A percentile compares a stretch with the other conserved stretches of the same genome.
Conservation (phyloP, 257 asterid genomes). For the Leptodermis oblonga region DNA sequence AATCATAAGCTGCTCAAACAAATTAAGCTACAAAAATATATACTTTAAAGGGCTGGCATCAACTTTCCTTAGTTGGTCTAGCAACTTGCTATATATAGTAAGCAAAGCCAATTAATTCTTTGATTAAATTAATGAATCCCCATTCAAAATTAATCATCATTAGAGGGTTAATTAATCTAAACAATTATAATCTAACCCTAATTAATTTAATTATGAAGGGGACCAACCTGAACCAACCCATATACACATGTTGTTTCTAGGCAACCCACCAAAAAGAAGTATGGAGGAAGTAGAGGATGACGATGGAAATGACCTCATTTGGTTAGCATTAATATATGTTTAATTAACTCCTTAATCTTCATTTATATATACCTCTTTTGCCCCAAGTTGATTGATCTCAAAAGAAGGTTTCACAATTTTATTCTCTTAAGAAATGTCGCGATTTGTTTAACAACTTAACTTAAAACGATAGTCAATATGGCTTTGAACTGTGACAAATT, state of each 20-base stretch:
- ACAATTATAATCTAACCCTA: no score
- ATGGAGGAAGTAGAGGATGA: constrained; percentile 14
- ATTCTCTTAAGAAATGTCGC: no score
- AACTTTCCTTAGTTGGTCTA: constrained; percentile 1
- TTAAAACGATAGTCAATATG: no score
- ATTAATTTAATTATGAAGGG: background rate
- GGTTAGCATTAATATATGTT: background rate
- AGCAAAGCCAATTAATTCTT: background rate
- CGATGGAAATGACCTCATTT: constrained; percentile 12
- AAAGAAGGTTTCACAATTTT: no score
- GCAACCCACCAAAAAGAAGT: background rate
- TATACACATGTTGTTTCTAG: background rate
- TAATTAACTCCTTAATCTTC: constrained; percentile 1
- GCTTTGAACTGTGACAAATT: no score
- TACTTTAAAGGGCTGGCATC: background rate
- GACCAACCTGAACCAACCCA: constrained; percentile 1
- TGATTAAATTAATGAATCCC: background rate
- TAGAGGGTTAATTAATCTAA: background rate
- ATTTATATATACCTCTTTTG: no score
- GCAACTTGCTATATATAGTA: constrained; percentile 10
- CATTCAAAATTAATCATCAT: background rate
- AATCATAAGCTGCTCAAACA: background rate
- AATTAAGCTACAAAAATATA: background rate
- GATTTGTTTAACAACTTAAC: no score
- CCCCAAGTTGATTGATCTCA: no score